Evolutionary conservation across 345 rosid genomes (phyloP), one percentile per base, ranked within the genome.

Genomic region (Brassica incana): DNA sequence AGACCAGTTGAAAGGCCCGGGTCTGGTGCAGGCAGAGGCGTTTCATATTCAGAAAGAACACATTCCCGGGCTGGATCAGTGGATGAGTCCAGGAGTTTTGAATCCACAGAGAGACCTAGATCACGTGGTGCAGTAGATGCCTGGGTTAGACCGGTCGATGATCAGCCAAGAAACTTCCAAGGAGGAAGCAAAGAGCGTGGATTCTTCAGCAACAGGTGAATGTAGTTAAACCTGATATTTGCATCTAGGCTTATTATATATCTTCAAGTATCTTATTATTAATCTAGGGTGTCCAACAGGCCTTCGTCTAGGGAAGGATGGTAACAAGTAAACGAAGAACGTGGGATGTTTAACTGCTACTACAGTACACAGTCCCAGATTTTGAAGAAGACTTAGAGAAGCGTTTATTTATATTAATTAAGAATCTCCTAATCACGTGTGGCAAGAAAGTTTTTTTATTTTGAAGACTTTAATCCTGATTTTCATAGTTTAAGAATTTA

Each of bases 51-150:
- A 67, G 99, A 93, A 76, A 84, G 97, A 84, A 90, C 93, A 38
- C 84, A 87, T 82, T 95, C 99, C 12, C 87, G 73, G 33, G 77
- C 93, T 74, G 97, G 96, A 25, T 93, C 99, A 54, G 38, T 85
- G 75, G 96, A 90, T 69, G 94, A 92, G 43, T 82, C 92, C 8
- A 90, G 92, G 75, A 84, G 86, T 67, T 43, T 77, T 74, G 98
- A 92, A 74, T 91, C 85, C 74, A 84, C 61, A 25, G 93, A 88
- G 69, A 89, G 97, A 80, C 99, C 96, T 23, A 74, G 81, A 77
- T 95, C 99, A 43, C 96, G 92, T 72, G 98, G 98, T 27, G 81
- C 80, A 12, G 35, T 32, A 0, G 35, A 32, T 5, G 35, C 35
- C 35, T 32, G 35, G 35, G 35, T 32, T 32, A 32, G 6, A 32